Evolutionary conservation across 306 rosid species (phyloP).

Genomic region (Betula pendula): DNA sequence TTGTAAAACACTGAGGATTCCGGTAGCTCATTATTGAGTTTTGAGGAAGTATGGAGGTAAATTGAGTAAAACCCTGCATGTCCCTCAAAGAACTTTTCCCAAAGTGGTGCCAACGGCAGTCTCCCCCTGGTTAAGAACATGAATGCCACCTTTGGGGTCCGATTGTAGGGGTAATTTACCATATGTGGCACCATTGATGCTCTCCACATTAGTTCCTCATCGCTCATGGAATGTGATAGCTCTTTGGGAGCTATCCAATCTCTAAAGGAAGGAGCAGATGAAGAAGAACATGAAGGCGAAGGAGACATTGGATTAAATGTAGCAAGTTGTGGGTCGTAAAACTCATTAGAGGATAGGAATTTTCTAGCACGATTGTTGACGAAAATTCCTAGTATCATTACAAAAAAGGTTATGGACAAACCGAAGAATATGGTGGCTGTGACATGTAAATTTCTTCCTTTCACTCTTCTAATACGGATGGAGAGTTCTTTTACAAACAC

Average conservation of each 20-base stretch:
- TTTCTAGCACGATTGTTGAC: not conserved
- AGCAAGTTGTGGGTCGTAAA: constrained; percentile 6
- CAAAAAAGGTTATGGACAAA: constrained; percentile 3
- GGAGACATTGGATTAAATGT: not conserved
- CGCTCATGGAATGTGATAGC: constrained; percentile 39
- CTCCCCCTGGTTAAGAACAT: constrained; percentile 39
- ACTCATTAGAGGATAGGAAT: constrained; percentile 21
- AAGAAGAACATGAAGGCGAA: not conserved
- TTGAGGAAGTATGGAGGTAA: constrained; percentile 38
- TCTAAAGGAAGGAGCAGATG: not conserved
- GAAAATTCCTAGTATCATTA: constrained; percentile 24
- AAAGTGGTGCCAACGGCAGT: constrained; percentile 40
- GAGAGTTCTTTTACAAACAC: constrained; percentile 18
- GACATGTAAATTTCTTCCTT: constrained; percentile 13
- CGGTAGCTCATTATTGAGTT: constrained; percentile 17
- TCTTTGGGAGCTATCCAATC: constrained; percentile 26
- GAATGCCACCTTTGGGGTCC: constrained; percentile 39
- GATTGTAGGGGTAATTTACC: constrained; percentile 5
- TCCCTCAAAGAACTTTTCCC: constrained; percentile 47
- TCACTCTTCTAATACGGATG: not conserved
- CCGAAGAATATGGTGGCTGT: constrained; percentile 22
- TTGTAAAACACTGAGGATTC: constrained; percentile 34
- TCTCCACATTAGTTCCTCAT: constrained; percentile 38
- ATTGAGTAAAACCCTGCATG: constrained; percentile 37
- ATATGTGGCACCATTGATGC: constrained; percentile 35